A percentile compares a stretch with the other conserved stretches of the same genome.
Conservation (phyloP, 179 eudicot genomes). For the Silene vulgaris region DNA sequence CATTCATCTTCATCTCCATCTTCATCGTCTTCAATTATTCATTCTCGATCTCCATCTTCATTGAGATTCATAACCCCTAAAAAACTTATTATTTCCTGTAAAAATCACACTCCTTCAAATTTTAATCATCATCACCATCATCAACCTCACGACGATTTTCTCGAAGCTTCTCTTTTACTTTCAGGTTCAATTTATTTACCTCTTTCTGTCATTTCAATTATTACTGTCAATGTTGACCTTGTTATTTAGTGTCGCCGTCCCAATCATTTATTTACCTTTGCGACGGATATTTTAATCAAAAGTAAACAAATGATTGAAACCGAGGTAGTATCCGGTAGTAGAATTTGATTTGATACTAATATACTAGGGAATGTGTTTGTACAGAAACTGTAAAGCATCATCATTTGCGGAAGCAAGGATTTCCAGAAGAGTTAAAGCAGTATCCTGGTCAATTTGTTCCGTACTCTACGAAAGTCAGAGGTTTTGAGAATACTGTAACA, state of each 20-base stretch:
- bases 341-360: background rate
- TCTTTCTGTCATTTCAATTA: background rate
- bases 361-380: constrained; percentile 15
- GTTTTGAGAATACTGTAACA: constrained; percentile 31
- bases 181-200: constrained; percentile 23
- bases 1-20: constrained; percentile 2
- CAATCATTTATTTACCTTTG: no score
- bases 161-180: constrained; percentile 37
- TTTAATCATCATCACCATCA: constrained; percentile 19
- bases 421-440: constrained; percentile 38
- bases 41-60: background rate
- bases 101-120: constrained; percentile 21
- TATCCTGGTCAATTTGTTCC: constrained; percentile 32
- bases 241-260: no score
- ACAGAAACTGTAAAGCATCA: constrained; percentile 66
- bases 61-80: constrained; percentile 10
- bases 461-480: constrained; percentile 32
- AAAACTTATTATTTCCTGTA: constrained; percentile 16
- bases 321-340: no score
- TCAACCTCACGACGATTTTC: constrained; percentile 30
- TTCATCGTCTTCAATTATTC: background rate
- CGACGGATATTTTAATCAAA: no score
- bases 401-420: constrained; percentile 54
- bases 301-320: no score
- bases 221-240: no score